Evolutionary conservation across 2,329 filamentous ascomycete genomes (phyloP).

Genomic region (Epichloe typhina): DNA sequence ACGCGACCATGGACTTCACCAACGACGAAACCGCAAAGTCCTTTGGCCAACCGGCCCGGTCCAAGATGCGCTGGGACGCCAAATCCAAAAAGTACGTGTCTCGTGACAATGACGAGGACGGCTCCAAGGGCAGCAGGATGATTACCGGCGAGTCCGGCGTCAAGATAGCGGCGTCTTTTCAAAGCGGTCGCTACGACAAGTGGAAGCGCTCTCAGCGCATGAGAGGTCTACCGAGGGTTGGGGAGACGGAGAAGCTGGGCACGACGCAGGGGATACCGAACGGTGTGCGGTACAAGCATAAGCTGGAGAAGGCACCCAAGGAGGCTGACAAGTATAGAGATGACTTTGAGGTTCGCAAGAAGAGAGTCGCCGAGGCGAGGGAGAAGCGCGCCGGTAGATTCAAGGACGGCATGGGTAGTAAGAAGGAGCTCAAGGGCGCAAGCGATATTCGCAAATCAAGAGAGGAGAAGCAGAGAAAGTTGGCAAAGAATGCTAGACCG

Average conservation of each 20-base stretch:
- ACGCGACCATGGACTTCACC: constrained; percentile 80
- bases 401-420: constrained; percentile 60
- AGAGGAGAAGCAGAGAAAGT: constrained; percentile 60
- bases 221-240: constrained; percentile 63
- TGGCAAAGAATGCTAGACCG: constrained; percentile 81
- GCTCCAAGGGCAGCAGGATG: constrained; percentile 57
- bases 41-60: constrained; percentile 63
- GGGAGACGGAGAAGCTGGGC: constrained; percentile 56
- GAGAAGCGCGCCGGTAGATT: constrained; percentile 70
- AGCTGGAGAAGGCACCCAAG: constrained; percentile 78
- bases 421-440: constrained; percentile 62
- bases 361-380: constrained; percentile 74
- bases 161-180: constrained; percentile 91
- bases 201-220: constrained; percentile 85
- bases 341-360: constrained; percentile 83
- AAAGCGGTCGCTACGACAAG: constrained; percentile 81
- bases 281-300: constrained; percentile 62
- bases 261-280: constrained; percentile 13
- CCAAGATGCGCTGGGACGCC: constrained; percentile 89
- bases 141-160: constrained; percentile 82
- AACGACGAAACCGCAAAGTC: constrained; percentile 74
- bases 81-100: constrained; percentile 92
- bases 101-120: constrained; percentile 87
- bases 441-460: constrained; percentile 79
- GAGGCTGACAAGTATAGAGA: constrained; percentile 83